A percentile compares a stretch with the other conserved stretches of the same genome.
Evolutionary conservation across 768 basidiomycete species (phyloP).

Genomic region (Leccinum olivaceopallidum): DNA sequence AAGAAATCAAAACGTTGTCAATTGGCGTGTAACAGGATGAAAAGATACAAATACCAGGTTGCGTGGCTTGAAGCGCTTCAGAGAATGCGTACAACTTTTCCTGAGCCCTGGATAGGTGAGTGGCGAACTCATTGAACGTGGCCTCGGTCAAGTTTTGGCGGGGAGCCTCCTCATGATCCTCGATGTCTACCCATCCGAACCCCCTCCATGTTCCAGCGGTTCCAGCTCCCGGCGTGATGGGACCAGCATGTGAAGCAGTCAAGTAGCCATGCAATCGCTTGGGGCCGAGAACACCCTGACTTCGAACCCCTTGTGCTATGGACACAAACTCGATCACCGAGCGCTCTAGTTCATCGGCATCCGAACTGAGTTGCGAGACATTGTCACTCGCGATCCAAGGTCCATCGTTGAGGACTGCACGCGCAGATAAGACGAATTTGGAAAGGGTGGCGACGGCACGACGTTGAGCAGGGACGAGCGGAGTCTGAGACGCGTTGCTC

Average conservation of each 20-base stretch:
- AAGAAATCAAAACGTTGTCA: slow-evolving; percentile 3
- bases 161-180: slow-evolving; percentile 35
- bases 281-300: slow-evolving; percentile 25
- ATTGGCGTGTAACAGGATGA: background rate
- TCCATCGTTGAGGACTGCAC: slow-evolving; percentile 63
- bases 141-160: slow-evolving; percentile 27
- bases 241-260: slow-evolving; percentile 37
- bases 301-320: slow-evolving; percentile 52
- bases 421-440: slow-evolving; percentile 81
- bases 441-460: slow-evolving; percentile 87
- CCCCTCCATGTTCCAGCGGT: slow-evolving; percentile 54
- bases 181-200: slow-evolving; percentile 48
- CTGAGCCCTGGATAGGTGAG: slow-evolving; percentile 28
- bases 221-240: slow-evolving; percentile 49
- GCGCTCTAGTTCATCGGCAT: slow-evolving; percentile 72
- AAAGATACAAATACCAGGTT: slow-evolving; percentile 19
- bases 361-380: slow-evolving; percentile 56
- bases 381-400: slow-evolving; percentile 26
- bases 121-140: slow-evolving; percentile 37
- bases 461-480: slow-evolving; percentile 74
- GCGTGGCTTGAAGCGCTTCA: slow-evolving; percentile 20
- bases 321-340: slow-evolving; percentile 66
- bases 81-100: slow-evolving; percentile 27
- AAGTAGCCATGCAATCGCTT: slow-evolving; percentile 41
- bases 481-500: slow-evolving; percentile 46